Conservation (phyloP, 768 basidiomycete species). For the Boletus sensibilis region DNA sequence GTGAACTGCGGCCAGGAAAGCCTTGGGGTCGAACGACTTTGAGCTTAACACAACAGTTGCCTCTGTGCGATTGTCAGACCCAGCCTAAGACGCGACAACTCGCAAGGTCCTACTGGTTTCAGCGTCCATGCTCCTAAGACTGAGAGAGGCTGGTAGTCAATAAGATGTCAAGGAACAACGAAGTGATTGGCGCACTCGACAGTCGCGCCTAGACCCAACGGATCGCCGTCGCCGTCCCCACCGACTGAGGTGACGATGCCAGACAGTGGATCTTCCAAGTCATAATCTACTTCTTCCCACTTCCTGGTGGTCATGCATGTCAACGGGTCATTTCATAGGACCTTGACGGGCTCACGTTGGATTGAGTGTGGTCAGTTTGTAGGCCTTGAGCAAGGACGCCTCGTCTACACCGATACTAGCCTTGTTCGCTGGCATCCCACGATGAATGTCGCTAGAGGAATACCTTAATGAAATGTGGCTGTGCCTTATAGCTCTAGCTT, state of each 20-base stretch:
- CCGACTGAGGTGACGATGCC: constrained; percentile 60
- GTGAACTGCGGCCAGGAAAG: constrained; percentile 86
- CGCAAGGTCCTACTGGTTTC: constrained; percentile 58
- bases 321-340: neutral
- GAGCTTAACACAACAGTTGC: constrained; percentile 82
- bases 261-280: constrained; percentile 72
- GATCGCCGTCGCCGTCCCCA: constrained; percentile 68
- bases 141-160: constrained; percentile 25
- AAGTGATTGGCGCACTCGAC: constrained; percentile 48
- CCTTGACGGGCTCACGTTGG: constrained; percentile 58
- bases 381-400: constrained; percentile 80
- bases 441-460: neutral
- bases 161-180: neutral
- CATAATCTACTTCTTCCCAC: constrained; percentile 92
- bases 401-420: constrained; percentile 76
- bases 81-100: constrained; percentile 2
- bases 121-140: constrained; percentile 66
- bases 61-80: constrained; percentile 43
- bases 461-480: constrained; percentile 12
- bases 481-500: neutral
- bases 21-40: constrained; percentile 95
- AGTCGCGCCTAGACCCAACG: constrained; percentile 69
- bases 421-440: constrained; percentile 40
- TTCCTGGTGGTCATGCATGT: constrained; percentile 42
- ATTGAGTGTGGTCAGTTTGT: constrained; percentile 73